Base-by-base conservation (phyloP, 116 monocot genomes). In the Zostera marina region DNA sequence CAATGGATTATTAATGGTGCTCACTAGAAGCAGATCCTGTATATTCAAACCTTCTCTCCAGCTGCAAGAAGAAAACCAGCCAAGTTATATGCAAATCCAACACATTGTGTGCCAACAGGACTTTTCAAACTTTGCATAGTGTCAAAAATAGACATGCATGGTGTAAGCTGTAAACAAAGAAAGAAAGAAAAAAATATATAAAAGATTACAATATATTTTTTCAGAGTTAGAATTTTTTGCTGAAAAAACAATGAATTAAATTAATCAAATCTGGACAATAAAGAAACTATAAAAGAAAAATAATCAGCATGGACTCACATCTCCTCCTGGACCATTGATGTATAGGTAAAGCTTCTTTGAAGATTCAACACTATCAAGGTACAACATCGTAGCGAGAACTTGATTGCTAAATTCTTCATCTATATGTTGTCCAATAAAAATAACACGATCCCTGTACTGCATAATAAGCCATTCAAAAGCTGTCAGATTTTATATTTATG, bases 41-140 rank as follows among this genome's bases (percentile, higher is more conserved):
- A 21, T 11, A 40, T 59, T 11, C 12, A 42, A 20, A 59, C 96
- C 89, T 96, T 96, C 39, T 88, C 85, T 72, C 96, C 96, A 66
- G 96, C 96, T 13, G 96, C 96, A 61, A 96, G 96, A 76, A 96
- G 76, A 82, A 96, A 96, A 52, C 77, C 96, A 56, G 96, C 80
- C 58, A 96, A 63, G 65, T 96, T 82, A 73, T 82, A 96, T 39
- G 96, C 96, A 78, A 79, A 85, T 20, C 96, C 96, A 4, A 96
- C 67, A 65, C 96, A 96, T 15, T 88, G 77, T 11, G 96, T 96
- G 20, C 63, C 76, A 55, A 96, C 82, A 42, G 85, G 65, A 63
- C 82, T 88, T 68, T 84, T 82, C 62, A 96, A 74, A 51, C 79
- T 85, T 78, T 78, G 88, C 96, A 96, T 96, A 4, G 96, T 88